phyloP scores from a whole-genome alignment of 2,329 filamentous ascomycete genomes.

The Escovopsis sp. region DNA sequence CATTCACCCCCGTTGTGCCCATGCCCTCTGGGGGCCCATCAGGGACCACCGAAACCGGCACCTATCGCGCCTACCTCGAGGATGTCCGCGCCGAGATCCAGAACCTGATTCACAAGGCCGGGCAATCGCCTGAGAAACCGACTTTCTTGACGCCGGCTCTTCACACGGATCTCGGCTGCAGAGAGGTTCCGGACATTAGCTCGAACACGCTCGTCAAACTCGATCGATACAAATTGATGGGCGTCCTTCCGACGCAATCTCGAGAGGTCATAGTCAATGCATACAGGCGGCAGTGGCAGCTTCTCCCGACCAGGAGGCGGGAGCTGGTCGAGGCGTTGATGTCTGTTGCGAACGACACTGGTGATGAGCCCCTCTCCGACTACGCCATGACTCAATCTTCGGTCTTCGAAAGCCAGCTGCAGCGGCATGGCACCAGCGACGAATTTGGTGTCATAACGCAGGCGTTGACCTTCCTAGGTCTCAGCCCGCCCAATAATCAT shows the following conservation, averaged over 20 bases:
- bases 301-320: constrained; percentile 16
- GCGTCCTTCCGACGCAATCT: constrained; percentile 22
- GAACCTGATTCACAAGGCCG: constrained; percentile 23
- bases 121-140: constrained; percentile 16
- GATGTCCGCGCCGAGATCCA: constrained; percentile 35
- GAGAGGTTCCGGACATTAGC: constrained; percentile 15
- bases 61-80: constrained; percentile 33
- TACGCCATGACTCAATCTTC: constrained; percentile 25
- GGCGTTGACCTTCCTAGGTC: constrained; percentile 20
- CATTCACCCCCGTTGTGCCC: constrained; percentile 20
- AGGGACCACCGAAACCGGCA: constrained; percentile 23
- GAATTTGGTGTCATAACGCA: constrained; percentile 19
- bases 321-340: constrained; percentile 19
- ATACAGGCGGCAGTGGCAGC: constrained; percentile 27
- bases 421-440: constrained; percentile 13
- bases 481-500: constrained; percentile 22
- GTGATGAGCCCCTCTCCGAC: constrained; percentile 20
- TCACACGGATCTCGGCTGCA: constrained; percentile 17
- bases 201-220: constrained; percentile 16
- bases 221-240: constrained; percentile 21
- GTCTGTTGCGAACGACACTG: constrained; percentile 20
- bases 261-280: constrained; percentile 23
- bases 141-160: constrained; percentile 18
- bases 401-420: constrained; percentile 23
- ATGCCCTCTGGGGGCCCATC: constrained; percentile 19